Percentiles rank a stretch among this genome's conserved stretches.
phyloP scores from a whole-genome alignment of 2,329 filamentous ascomycete genomes.

The Ophiostoma himal-ulmi region DNA sequence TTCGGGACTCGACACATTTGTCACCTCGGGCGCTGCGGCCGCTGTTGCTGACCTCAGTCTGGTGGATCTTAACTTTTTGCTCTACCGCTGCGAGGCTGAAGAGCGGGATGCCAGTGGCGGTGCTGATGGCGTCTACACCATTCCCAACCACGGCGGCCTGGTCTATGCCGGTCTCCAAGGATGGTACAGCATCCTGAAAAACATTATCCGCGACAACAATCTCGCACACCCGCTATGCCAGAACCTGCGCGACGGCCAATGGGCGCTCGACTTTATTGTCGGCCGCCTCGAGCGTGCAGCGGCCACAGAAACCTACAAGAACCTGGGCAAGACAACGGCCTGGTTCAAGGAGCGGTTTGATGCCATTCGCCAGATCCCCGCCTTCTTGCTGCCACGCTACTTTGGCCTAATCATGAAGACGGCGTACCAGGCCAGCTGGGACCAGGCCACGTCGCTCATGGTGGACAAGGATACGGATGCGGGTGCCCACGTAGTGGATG shows the following conservation, averaged over 20 bases:
- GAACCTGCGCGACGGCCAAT: conserved; percentile 83
- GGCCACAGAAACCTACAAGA: conserved; percentile 54
- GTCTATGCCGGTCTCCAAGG: conserved; percentile 97
- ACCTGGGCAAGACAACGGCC: conserved; percentile 58
- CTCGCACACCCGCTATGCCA: conserved; percentile 90
- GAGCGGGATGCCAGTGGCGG: conserved; percentile 72
- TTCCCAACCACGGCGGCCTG: conserved; percentile 76
- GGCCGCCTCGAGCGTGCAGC: conserved; percentile 69
- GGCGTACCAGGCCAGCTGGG: conserved; percentile 77
- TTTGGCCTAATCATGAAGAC: conserved; percentile 86
- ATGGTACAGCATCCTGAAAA: conserved; percentile 89
- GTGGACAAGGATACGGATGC: conserved; percentile 39
- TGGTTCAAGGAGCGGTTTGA: conserved; percentile 86
- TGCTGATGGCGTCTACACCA: conserved; percentile 78
- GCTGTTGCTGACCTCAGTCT: conserved; percentile 72
- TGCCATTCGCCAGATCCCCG: conserved; percentile 77
- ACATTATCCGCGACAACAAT: conserved; percentile 82
- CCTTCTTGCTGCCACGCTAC: conserved; percentile 84
- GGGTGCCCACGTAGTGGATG: conserved; percentile 44
- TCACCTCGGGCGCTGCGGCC: conserved; percentile 71
- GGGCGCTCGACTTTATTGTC: conserved; percentile 85
- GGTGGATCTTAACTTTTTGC: conserved; percentile 80
- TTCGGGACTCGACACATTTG: conserved; percentile 74
- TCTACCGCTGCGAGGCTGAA: conserved; percentile 89
- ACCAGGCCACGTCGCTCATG: conserved; percentile 73